Evolutionary conservation across 2,329 filamentous ascomycete genomes (phyloP).

Genomic region (Rhytidhysteron rufulum): DNA sequence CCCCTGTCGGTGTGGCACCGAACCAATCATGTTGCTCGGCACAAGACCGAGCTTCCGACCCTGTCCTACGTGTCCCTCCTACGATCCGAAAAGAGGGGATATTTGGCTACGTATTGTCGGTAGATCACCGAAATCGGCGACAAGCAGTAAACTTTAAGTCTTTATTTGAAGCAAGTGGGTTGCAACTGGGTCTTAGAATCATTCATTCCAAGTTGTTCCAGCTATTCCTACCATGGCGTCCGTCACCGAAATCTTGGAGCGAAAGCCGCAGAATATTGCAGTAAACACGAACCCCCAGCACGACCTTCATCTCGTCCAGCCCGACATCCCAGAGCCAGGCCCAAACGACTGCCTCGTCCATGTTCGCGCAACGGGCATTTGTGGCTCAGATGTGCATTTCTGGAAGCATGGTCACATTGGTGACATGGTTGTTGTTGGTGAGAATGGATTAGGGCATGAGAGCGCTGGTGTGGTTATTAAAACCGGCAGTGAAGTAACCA

Average conservation of each 20-base stretch:
- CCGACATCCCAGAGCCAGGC: conserved; percentile 17
- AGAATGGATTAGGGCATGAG: conserved; percentile 15
- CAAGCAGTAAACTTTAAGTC: too few relatives aligned
- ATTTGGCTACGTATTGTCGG: too few relatives aligned
- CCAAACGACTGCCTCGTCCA: conserved; percentile 26
- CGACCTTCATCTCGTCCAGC: conserved; percentile 19
- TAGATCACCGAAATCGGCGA: too few relatives aligned
- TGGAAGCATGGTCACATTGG: conserved; percentile 10
- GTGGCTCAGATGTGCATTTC: conserved; percentile 21
- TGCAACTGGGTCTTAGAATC: too few relatives aligned
- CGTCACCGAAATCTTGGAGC: conserved; percentile 14
- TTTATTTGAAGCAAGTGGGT: too few relatives aligned
- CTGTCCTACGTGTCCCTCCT: too few relatives aligned
- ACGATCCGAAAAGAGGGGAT: too few relatives aligned
- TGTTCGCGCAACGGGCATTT: conserved; percentile 29
- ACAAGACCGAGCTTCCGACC: too few relatives aligned
- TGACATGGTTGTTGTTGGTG: conserved; percentile 9
- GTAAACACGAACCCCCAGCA: conserved; percentile 29
- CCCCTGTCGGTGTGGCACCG: too few relatives aligned
- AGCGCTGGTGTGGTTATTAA: conserved; percentile 11
- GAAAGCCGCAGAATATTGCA: conserved; percentile 26
- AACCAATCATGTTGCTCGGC: too few relatives aligned
- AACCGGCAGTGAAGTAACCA: conserved; percentile 10
- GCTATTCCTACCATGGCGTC: too few relatives aligned
- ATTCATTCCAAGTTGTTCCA: too few relatives aligned